Evolutionary conservation across 2,329 filamentous ascomycete species (phyloP), one percentile per base, ranked within the genome.

Genomic region (Sphaerostilbella broomeana): DNA sequence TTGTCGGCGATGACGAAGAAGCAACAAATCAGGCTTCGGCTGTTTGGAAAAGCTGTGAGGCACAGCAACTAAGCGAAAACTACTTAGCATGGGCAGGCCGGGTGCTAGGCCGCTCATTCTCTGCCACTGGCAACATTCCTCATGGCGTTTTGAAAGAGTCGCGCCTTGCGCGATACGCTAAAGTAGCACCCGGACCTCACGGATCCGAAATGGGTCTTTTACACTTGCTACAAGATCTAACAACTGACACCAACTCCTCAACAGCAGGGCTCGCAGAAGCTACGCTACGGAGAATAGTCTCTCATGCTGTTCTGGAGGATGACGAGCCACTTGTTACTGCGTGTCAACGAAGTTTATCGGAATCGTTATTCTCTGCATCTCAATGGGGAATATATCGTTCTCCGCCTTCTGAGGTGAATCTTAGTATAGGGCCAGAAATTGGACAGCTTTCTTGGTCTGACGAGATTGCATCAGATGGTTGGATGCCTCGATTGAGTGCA

Each of bases 61-160:
- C 75, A n/a, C 67, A 73, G 25, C 65, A 73, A 2, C 68, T 82
- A 12, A 84, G 79, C 40, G 65, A 75, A 18, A 73, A 78, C 12
- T 95, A 92, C 56, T 66, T 87, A 1, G 67, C 85, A 1, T 98
- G 94, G 94, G 84, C 86, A 30, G 89, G 86, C 3, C 76, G 82
- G 46, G 83, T 89, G 2, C 69, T 97, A 30, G 92, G 94, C 6
- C 77, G 87, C 55, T 81, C 86, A 0, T 97, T 89, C 61, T 80
- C 83, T 26, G 75, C 84, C 12, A 85, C 79, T 19, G 88, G 88
- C 2, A 69, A 77, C 39, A 72, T 86, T 5, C 75, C 79, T 12
- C 58, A 67, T 24, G 75, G 75, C 34, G 66, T 84, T 31, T 58
- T 82, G 2, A 67, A 70, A 18, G 81, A 85, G 54, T 79, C 77